A percentile compares a stretch with the other conserved stretches of the same genome.
Conservation (phyloP, 1,284 basidiomycete genomes). For the Moesziomyces sp. region DNA sequence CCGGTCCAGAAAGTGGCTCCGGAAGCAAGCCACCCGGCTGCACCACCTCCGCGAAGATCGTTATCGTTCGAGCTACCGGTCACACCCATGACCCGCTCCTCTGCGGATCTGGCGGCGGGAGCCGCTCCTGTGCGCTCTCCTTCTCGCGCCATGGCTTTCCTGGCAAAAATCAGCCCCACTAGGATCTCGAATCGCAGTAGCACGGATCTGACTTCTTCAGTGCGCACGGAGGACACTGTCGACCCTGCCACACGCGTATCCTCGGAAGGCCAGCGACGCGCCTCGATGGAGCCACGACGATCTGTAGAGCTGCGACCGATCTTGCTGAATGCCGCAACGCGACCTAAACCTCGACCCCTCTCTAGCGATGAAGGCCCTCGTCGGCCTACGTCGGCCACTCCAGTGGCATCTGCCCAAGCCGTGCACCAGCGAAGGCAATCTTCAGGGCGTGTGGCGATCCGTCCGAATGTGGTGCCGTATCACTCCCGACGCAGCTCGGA, state of each 20-base stretch:
- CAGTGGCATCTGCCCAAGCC: constrained; percentile 2
- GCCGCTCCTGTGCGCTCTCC: constrained; percentile 17
- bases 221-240: background rate
- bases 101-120: constrained; percentile 8
- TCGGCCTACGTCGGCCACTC: background rate
- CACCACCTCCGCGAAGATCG: constrained; percentile 13
- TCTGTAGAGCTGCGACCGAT: constrained; percentile 41
- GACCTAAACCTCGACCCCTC: constrained; percentile 9
- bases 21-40: background rate
- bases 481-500: constrained; percentile 38
- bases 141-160: constrained; percentile 28
- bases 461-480: constrained; percentile 39
- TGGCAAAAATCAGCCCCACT: constrained; percentile 32
- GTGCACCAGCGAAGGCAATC: constrained; percentile 24
- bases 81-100: constrained; percentile 10
- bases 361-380: background rate
- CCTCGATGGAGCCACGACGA: constrained; percentile 29
- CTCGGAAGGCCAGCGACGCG: constrained; percentile 19
- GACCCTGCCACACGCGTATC: constrained; percentile 12
- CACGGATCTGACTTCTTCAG: constrained; percentile 14
- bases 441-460: constrained; percentile 19
- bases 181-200: constrained; percentile 26
- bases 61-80: constrained; percentile 35
- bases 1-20: constrained; percentile 3
- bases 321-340: constrained; percentile 25